Base-by-base conservation (phyloP, 78 protist species). In the Dictyostelium citrinum region DNA sequence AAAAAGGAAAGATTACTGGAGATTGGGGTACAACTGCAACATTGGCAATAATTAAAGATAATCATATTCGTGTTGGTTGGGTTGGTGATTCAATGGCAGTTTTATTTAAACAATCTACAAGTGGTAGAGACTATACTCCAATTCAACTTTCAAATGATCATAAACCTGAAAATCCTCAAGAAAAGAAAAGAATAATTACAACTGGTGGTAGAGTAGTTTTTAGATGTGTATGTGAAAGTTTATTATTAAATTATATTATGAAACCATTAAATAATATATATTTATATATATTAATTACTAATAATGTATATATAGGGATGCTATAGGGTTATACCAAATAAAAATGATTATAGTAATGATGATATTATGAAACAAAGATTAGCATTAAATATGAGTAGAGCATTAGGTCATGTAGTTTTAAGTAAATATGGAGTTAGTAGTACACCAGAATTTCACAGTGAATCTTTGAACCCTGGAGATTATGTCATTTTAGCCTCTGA, bases 11-110 rank as follows among this genome's bases (percentile, higher is more conserved):
- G 4, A 76, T 27, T 14, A 61, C 29, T 35, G 77, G 77, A 0
- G 91, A 85, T 76, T 75, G 67, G 60, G 91, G 91, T 7, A 85
- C 91, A 37, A 85, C 91, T 0, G 91, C 91, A 37, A 85, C 91
- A 9, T 79, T 85, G 6, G 91, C 91, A 17, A 49, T 85, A 1
- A 37, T 76, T 7, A 55, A 31, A 0, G 27, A 35, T 7, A 68
- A 76, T 41, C 20, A 58, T 16, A n/a, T 51, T 16, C 9, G 27
- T 3, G 55, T 68, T 55, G 91, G 91, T 9, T 85, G 91, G 91
- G 82, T 76, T 1, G 91, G 91, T 27, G 91, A 85, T 49, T 85
- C 91, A 17, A 60, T 24, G 24, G 91, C 91, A 2, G 82, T 85
- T 7, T 43, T 85, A 33, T 74, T 74, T 41, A 37, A 81, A 35